Base-by-base conservation (phyloP, 2,329 filamentous ascomycete species). In the Clonostachys solani region DNA sequence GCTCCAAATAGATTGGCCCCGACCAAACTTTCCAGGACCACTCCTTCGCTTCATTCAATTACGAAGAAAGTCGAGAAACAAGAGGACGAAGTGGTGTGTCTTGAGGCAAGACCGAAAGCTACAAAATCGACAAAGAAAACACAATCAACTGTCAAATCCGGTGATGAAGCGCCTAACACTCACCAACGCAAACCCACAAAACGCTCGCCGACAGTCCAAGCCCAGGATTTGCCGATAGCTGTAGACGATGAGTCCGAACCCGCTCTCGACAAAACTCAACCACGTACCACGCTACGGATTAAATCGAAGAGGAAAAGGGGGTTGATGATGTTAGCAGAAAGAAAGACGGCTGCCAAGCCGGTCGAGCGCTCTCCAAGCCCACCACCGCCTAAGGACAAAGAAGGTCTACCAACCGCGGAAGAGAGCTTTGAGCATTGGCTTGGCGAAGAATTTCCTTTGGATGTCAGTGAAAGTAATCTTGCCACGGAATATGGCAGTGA, bases 231-330 rank as follows among this genome's bases (percentile, higher is more conserved):
- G 4, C n/a, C 36, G 36, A 17, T 17, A 2, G 36, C 36, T 15
- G 15, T 17, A 7, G n/a, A 17, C 13, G 36, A n/a, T 12, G 15
- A 40, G 15, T n/a, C 36, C 17, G 42, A 29, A 13, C 16, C 9
- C n/a, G 15, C 33, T 34, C 12, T 17, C 29, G 34, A 43, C 10
- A 9, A 34, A 43, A 2, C 33, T 15, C 55, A 67, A 47, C 66
- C 60, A 9, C 69, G 67, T 43, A 73, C 73, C 16, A 71, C 74
- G 50, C 59, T 79, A 35, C 68, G 69, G 8, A 73, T 79, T 45
- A 72, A 66, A 49, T 62, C 73, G 16, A 66, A 69, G 48, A 69
- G 71, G 49, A 73, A 70, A 49, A 67, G 74, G 45, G 75, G 77
- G 3, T 54, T 80, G 8, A 54, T 79, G 40, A 65, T 78, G 60